A percentile compares a stretch with the other conserved stretches of the same genome.
phyloP scores from a whole-genome alignment of 306 rosid species.

The Quercus variabilis region DNA sequence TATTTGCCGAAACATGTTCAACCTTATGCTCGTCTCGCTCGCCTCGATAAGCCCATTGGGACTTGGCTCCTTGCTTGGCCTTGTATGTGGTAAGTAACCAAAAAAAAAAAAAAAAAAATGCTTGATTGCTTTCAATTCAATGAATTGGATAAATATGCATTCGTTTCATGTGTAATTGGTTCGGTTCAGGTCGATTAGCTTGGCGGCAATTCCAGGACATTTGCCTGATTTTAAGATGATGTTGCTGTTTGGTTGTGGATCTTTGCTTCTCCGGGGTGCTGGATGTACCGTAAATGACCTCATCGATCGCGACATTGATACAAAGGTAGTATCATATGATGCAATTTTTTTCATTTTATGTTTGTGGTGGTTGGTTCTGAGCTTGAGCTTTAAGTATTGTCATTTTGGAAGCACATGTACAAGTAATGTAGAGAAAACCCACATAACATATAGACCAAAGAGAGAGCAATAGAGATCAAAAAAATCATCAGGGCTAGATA shows the following conservation, averaged over 20 bases:
- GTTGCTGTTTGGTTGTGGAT: slow-evolving; percentile 73
- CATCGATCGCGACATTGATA: slow-evolving; percentile 80
- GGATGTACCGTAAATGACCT: slow-evolving; percentile 90
- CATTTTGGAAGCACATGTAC: neutral
- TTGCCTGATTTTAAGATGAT: slow-evolving; percentile 81
- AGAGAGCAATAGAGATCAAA: too few relatives aligned
- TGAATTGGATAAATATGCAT: too few relatives aligned
- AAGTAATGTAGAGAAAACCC: neutral
- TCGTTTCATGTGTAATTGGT: too few relatives aligned
- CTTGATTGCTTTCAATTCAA: neutral
- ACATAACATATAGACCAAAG: too few relatives aligned
- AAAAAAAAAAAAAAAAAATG: too few relatives aligned
- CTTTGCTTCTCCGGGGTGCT: slow-evolving; percentile 83
- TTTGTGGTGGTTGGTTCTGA: neutral
- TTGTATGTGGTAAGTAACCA: slow-evolving; percentile 50
- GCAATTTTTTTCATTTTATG: neutral
- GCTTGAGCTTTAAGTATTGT: neutral
- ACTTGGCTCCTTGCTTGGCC: slow-evolving; percentile 98
- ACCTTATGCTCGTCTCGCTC: slow-evolving; percentile 87
- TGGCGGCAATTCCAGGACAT: slow-evolving; percentile 75
- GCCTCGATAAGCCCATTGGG: slow-evolving; percentile 92
- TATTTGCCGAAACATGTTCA: slow-evolving; percentile 58
- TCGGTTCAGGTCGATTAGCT: slow-evolving; percentile 69
- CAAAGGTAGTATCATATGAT: slow-evolving; percentile 36
- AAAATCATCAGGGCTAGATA: too few relatives aligned